Evolutionary conservation across 768 basidiomycete genomes (phyloP).

Genomic region (Phaeolepiota aurea): DNA sequence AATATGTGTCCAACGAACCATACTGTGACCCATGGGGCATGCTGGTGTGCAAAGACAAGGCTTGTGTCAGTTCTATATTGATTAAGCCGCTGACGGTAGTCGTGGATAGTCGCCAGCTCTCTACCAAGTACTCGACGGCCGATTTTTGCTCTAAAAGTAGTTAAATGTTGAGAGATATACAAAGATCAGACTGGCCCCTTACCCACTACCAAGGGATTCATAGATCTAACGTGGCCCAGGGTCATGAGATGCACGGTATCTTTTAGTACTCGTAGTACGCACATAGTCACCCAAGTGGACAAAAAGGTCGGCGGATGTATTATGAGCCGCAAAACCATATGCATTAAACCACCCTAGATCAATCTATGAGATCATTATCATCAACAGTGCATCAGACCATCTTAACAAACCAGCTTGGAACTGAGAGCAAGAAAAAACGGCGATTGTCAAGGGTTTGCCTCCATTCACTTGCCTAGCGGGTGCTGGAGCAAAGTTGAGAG

Average conservation of each 20-base stretch:
- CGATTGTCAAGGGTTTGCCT: slow-evolving; percentile 44
- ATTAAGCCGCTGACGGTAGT: slow-evolving; percentile 42
- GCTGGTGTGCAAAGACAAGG: slow-evolving; percentile 38
- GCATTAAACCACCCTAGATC: slow-evolving; percentile 49
- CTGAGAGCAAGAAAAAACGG: slow-evolving; percentile 52
- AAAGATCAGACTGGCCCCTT: slow-evolving; percentile 1
- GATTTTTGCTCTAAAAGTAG: slow-evolving; percentile 28
- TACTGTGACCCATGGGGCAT: slow-evolving; percentile 48
- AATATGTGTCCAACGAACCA: too few relatives aligned
- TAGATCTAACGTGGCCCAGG: slow-evolving; percentile 29
- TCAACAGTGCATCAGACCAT: neutral
- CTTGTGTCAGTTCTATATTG: slow-evolving; percentile 47
- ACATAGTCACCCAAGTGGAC: slow-evolving; percentile 56
- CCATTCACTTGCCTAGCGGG: slow-evolving; percentile 38
- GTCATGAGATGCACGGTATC: neutral
- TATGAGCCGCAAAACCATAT: slow-evolving; percentile 46
- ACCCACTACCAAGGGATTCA: slow-evolving; percentile 33
- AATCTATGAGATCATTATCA: neutral
- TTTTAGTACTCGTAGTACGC: slow-evolving; percentile 8
- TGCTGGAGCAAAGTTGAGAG: slow-evolving; percentile 18
- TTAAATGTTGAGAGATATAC: neutral
- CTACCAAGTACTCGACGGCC: slow-evolving; percentile 41
- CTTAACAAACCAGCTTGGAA: slow-evolving; percentile 33
- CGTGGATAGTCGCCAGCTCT: slow-evolving; percentile 47
- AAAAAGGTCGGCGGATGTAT: slow-evolving; percentile 43